Evolutionary conservation across 768 basidiomycete genomes (phyloP).

Genomic region (Rhodotorula sphaerocarpa): DNA sequence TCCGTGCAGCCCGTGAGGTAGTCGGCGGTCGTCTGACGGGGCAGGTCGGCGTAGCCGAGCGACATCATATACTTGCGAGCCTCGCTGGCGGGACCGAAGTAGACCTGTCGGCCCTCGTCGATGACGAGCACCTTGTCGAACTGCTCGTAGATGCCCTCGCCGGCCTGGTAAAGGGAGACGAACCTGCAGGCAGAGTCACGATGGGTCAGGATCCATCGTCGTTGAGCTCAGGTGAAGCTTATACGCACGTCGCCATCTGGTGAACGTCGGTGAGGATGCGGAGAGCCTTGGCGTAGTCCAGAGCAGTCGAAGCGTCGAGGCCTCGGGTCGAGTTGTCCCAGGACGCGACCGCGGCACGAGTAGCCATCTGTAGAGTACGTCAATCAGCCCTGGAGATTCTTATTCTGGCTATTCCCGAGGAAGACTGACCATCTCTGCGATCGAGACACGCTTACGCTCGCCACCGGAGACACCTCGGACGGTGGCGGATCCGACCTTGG

Average conservation of each 20-base stretch:
- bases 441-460: conserved; percentile 49
- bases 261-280: conserved; percentile 76
- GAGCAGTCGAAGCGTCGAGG: conserved; percentile 66
- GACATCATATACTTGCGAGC: conserved; percentile 60
- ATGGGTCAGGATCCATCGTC: no score
- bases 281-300: conserved; percentile 72
- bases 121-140: conserved; percentile 80
- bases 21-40: conserved; percentile 45
- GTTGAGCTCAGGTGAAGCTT: no score
- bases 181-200: conserved; percentile 44
- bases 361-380: conserved; percentile 41
- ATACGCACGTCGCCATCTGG: conserved; percentile 52
- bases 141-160: conserved; percentile 51
- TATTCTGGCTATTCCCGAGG: background rate
- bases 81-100: conserved; percentile 57
- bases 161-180: conserved; percentile 80
- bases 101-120: conserved; percentile 64
- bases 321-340: conserved; percentile 59
- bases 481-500: conserved; percentile 46
- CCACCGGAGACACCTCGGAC: conserved; percentile 49
- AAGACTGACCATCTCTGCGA: conserved; percentile 42
- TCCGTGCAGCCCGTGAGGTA: conserved; percentile 54
- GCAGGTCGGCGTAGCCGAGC: conserved; percentile 48
- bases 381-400: background rate
- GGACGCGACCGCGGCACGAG: conserved; percentile 42